Evolutionary conservation across 257 asterid species (phyloP).

Genomic region (Solanum chiquidenum): DNA sequence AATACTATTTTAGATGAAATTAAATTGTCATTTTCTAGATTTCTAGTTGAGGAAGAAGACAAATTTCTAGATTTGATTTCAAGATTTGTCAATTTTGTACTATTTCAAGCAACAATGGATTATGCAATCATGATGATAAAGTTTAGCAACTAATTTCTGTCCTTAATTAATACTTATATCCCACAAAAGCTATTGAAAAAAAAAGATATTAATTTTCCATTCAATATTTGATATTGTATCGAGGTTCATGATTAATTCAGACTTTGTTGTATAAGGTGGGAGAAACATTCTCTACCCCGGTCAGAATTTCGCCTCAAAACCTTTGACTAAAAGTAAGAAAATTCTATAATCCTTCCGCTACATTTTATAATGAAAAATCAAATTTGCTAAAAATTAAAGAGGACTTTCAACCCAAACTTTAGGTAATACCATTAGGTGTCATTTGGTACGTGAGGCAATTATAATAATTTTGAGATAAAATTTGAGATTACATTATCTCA

Average conservation of each 20-base stretch:
- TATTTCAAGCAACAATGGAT: not conserved
- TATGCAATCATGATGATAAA: not conserved
- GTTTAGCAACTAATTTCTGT: not conserved
- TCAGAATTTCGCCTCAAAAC: fast-evolving
- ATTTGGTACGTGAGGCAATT: not conserved
- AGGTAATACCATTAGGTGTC: not conserved
- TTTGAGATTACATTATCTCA: too few species aligned
- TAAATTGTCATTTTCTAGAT: not conserved
- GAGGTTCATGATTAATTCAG: not conserved
- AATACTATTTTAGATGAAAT: too few species aligned
- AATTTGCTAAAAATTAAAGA: not conserved
- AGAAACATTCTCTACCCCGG: fast-evolving
- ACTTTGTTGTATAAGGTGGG: not conserved
- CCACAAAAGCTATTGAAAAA: not conserved
- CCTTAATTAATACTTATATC: not conserved
- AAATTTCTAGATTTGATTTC: not conserved
- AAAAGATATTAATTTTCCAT: not conserved
- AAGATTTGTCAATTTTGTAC: not conserved
- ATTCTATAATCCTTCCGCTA: not conserved
- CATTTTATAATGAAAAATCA: not conserved
- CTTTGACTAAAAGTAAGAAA: not conserved
- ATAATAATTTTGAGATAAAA: too few species aligned
- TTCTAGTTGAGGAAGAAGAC: not conserved
- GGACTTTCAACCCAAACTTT: not conserved
- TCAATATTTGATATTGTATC: not conserved